Base-by-base conservation (phyloP, 2,329 filamentous ascomycete species). In the Calcarisporium arbuscula region DNA sequence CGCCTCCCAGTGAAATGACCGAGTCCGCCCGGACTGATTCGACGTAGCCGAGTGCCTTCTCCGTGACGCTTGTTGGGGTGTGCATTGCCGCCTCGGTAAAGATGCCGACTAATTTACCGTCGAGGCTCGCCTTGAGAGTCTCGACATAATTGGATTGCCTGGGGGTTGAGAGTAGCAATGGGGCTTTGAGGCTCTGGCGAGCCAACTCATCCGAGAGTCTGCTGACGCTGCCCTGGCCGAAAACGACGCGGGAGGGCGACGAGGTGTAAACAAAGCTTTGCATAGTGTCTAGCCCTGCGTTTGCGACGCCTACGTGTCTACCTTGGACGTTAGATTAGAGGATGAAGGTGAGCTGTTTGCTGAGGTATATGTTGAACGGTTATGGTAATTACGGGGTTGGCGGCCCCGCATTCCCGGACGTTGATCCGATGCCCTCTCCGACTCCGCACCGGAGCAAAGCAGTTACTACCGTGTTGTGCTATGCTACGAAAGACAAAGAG, bases 51-150 rank as follows among this genome's bases (percentile, higher is more conserved):
- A 77, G 45, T 1, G 76, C 76, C 46, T 67, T 64, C 15, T 77
- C 68, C 3, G 76, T 80, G 36, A 80, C 56, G 39, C 70, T 50
- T 5, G 61, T 67, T 2, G 75, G 77, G 1, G 76, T 81, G 56
- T 81, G 77, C 75, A 81, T 80, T 4, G 68, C 69, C 2, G 77
- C 77, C 42, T 72, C 64, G 28, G 58, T 58, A 54, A 76, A 78
- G 8, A 46, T 35, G 11, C 38, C 38, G 8, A 31, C 41, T 5
- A 41, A 20, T n/a, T 26, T 25, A 11, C 31, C 31, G n/a, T 18
- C 16, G 12, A 39, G 19, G 15, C 35, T 25, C 5, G 21, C 26
- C 8, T 28, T 16, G 16, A 36, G 10, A 19, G 23, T 16, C 5
- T 32, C 20, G 8, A 31, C 33, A 14, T 35, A 26, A 2, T 12